Conservation (phyloP, 2,329 filamentous ascomycete species). For the Phaeoacremonium minimum region DNA sequence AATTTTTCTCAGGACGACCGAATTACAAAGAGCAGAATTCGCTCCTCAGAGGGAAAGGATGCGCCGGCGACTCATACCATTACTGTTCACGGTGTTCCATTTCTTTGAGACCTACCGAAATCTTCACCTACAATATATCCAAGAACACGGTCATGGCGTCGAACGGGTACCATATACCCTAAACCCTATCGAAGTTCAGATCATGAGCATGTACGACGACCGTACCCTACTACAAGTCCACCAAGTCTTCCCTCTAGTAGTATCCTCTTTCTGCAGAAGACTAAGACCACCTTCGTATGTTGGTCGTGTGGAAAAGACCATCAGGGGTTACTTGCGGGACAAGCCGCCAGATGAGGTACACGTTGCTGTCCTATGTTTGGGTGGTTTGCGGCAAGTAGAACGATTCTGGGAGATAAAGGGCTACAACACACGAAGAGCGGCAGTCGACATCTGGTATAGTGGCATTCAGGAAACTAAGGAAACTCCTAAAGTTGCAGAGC, state of each 20-base stretch:
- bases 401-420: conserved; percentile 63
- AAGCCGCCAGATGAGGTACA: conserved; percentile 60
- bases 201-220: conserved; percentile 63
- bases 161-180: conserved; percentile 49
- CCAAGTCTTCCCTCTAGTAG: conserved; percentile 59
- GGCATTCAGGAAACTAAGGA: conserved; percentile 27
- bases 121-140: conserved; percentile 53
- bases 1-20: conserved; percentile 56
- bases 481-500: conserved; percentile 29
- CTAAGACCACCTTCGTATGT: conserved; percentile 61
- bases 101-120: conserved; percentile 63
- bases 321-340: conserved; percentile 61
- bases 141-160: conserved; percentile 48
- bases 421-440: conserved; percentile 54
- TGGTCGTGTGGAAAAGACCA: conserved; percentile 55
- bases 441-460: conserved; percentile 58
- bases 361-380: conserved; percentile 54
- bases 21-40: conserved; percentile 51
- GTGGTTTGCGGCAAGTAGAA: conserved; percentile 59
- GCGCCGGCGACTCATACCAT: conserved; percentile 58
- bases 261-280: conserved; percentile 60
- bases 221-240: conserved; percentile 59
- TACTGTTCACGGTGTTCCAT: conserved; percentile 63
- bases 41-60: conserved; percentile 59
- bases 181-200: conserved; percentile 57